These are phyloP conservation scores for Chalara sp. DNA, from an alignment of 2,329 filamentous ascomycete species.

Conservation along the genomic window DNA sequence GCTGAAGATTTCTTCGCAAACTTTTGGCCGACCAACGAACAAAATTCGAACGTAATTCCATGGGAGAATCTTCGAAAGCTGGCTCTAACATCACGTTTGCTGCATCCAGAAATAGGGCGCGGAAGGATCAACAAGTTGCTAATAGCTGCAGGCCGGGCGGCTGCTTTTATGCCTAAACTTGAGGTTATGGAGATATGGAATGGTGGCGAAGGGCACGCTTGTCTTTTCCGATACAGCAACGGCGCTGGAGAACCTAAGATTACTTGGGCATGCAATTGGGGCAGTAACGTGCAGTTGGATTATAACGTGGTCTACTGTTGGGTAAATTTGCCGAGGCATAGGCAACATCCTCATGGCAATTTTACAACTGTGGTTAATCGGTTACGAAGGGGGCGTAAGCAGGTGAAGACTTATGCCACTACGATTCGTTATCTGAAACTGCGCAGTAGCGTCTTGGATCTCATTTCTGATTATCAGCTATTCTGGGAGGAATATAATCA, in stretches of 20 bases:
- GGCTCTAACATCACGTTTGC: constrained; percentile 10
- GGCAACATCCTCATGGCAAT: constrained; percentile 5
- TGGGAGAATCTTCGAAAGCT: constrained; percentile 9
- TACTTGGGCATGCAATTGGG: constrained; percentile 7
- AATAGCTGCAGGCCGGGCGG: constrained; percentile 5
- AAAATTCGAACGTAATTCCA: constrained; percentile 7
- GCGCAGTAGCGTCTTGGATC: constrained; percentile 7
- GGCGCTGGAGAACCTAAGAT: constrained; percentile 6
- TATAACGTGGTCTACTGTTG: constrained; percentile 5
- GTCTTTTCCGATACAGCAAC: constrained; percentile 10
- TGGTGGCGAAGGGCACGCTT: constrained; percentile 8
- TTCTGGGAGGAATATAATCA: constrained; percentile 7
- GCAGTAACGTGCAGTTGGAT: constrained; percentile 4
- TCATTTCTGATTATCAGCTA: constrained; percentile 10
- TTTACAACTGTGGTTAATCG: constrained; percentile 3
- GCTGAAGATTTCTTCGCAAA: constrained; percentile 10
- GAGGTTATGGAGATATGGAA: constrained; percentile 14
- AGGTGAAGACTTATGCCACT: constrained; percentile 6
- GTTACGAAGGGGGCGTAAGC: constrained; percentile 3
- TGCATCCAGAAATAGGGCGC: constrained; percentile 4
- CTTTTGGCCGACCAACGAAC: constrained; percentile 6
- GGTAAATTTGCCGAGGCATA: constrained; percentile 6
- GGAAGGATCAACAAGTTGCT: constrained; percentile 7
- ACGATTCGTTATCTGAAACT: constrained; percentile 7
- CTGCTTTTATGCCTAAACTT: constrained; percentile 12